A percentile compares a stretch with the other conserved stretches of the same genome.
Evolutionary conservation across 2,329 filamentous ascomycete species (phyloP).

Genomic region (Apiospora koreana): DNA sequence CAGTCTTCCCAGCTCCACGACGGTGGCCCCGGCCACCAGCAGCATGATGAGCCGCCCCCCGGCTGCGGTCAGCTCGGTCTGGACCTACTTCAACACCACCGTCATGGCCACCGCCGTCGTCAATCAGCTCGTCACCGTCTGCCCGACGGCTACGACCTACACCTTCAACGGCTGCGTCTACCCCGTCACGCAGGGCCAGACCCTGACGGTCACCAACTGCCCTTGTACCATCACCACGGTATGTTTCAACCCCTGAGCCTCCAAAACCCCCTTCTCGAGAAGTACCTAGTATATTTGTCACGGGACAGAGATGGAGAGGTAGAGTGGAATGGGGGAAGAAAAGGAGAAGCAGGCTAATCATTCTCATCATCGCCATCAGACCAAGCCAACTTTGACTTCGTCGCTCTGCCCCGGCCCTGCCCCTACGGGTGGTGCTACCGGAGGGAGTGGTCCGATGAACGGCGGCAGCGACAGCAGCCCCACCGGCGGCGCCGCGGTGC

Average conservation of each 20-base stretch:
- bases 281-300: no score
- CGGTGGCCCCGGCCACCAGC: neutral
- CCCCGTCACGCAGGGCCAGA: constrained; percentile 54
- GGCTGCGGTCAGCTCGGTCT: constrained; percentile 17
- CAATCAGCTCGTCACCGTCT: constrained; percentile 32
- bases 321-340: no score
- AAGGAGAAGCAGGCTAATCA: neutral
- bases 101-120: constrained; percentile 27
- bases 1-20: no score
- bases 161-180: constrained; percentile 52
- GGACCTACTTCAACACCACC: constrained; percentile 29
- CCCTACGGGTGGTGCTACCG: no score
- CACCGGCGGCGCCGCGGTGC: neutral
- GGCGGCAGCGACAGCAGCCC: neutral
- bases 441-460: neutral
- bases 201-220: constrained; percentile 57
- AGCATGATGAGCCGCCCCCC: neutral
- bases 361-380: neutral
- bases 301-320: no score
- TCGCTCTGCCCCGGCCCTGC: constrained; percentile 5
- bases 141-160: constrained; percentile 47
- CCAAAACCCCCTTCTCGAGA: no score
- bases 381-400: constrained; percentile 13
- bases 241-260: constrained; percentile 14
- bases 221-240: constrained; percentile 47